Conservation (phyloP, 169 alveolate species). For the Plasmodium fragile region DNA sequence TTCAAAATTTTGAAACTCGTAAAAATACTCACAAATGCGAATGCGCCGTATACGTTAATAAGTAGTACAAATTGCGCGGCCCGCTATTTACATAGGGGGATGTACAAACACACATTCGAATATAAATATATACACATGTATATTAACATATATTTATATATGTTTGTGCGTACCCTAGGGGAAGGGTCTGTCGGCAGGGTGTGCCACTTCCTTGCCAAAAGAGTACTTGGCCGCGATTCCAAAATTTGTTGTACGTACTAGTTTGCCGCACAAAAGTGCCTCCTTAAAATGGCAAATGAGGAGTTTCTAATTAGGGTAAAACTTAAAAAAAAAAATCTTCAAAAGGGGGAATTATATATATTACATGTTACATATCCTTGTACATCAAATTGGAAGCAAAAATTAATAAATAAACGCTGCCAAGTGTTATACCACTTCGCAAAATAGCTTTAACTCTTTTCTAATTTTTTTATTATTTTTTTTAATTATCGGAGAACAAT, state of each 20-base stretch:
- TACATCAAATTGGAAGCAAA: background rate
- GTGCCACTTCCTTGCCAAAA: background rate
- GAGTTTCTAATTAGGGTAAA: conserved; percentile 4
- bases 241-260: background rate
- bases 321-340: background rate
- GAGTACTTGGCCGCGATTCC: background rate
- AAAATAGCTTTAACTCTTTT: background rate
- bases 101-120: background rate
- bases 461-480: background rate
- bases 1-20: background rate
- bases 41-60: background rate
- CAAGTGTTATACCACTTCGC: background rate
- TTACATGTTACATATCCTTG: background rate
- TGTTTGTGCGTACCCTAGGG: background rate
- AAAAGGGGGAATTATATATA: background rate
- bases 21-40: background rate
- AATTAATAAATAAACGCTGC: background rate
- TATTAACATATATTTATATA: background rate
- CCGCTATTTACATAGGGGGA: background rate
- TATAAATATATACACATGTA: background rate
- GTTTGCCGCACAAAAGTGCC: background rate
- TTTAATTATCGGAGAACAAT: background rate
- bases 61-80: background rate
- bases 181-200: background rate
- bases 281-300: background rate